phyloP scores from a whole-genome alignment of 495 filamentous ascomycete genomes.

The Mytilinidion resinicola region DNA sequence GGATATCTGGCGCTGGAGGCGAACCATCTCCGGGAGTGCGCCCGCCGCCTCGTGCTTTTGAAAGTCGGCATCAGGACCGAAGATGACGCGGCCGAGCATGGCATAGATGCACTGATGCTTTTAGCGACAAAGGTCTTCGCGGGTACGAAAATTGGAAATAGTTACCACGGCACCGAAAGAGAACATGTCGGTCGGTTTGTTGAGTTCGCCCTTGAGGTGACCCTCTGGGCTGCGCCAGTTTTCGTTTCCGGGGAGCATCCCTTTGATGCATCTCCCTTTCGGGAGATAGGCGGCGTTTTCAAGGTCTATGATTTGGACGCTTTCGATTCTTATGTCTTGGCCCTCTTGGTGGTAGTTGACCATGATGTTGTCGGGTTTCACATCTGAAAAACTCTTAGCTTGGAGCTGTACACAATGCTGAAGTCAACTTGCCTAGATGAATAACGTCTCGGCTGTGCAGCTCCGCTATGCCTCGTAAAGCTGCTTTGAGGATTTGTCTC shows the following conservation, averaged over 20 bases:
- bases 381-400: slow-evolving; percentile 12
- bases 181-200: slow-evolving; percentile 25
- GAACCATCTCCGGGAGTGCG: slow-evolving; percentile 18
- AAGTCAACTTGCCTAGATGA: slow-evolving; percentile 9
- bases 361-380: slow-evolving; percentile 25
- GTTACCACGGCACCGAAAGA: slow-evolving; percentile 23
- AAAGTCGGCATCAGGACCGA: slow-evolving; percentile 26
- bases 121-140: slow-evolving; percentile 5
- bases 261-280: slow-evolving; percentile 14
- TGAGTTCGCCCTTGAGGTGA: slow-evolving; percentile 16
- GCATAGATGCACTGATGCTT: slow-evolving; percentile 27
- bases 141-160: not conserved
- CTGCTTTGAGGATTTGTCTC: slow-evolving; percentile 15
- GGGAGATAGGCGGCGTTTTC: slow-evolving; percentile 20
- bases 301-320: slow-evolving; percentile 16
- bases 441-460: slow-evolving; percentile 13
- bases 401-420: slow-evolving; percentile 6
- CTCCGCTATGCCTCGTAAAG: slow-evolving; percentile 9
- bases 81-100: slow-evolving; percentile 26
- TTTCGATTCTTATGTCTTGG: slow-evolving; percentile 4
- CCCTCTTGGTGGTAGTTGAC: slow-evolving; percentile 4
- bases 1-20: slow-evolving; percentile 13
- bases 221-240: slow-evolving; percentile 24
- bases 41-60: slow-evolving; percentile 22
- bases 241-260: slow-evolving; percentile 15